These are phyloP conservation scores for Candida cerambycidarum DNA, from an alignment of 805 yeast species.

Conservation along the genomic window DNA sequence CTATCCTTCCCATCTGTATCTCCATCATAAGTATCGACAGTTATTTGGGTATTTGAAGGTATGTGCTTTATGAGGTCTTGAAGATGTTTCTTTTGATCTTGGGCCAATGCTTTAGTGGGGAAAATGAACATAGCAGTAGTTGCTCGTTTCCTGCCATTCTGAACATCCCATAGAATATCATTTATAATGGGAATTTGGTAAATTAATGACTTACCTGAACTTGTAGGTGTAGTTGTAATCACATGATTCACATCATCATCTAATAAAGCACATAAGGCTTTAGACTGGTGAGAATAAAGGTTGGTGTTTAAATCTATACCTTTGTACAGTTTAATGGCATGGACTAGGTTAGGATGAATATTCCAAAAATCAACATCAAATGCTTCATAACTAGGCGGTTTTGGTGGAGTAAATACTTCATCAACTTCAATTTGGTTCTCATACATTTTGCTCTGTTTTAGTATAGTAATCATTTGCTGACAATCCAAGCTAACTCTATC, in stretches of 20 bases:
- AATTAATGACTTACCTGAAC: constrained; percentile 92
- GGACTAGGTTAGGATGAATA: constrained; percentile 48
- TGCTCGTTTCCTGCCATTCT: constrained; percentile 32
- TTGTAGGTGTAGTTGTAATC: constrained; percentile 90
- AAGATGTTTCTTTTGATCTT: constrained; percentile 88
- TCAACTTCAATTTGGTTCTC: constrained; percentile 60
- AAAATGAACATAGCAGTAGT: constrained; percentile 82
- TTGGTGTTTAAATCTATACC: constrained; percentile 42
- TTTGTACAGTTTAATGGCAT: constrained; percentile 49
- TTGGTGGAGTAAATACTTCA: constrained; percentile 46
- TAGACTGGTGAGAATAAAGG: constrained; percentile 80
- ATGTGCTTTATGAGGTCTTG: constrained; percentile 53
- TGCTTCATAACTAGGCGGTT: constrained; percentile 45
- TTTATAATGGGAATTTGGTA: constrained; percentile 83
- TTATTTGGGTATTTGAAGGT: constrained; percentile 41
- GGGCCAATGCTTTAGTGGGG: constrained; percentile 97
- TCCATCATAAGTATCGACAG: constrained; percentile 88
- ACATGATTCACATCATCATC: constrained; percentile 50
- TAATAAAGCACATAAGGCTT: constrained; percentile 63
- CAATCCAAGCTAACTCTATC: constrained; percentile 34
- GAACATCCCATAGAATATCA: constrained; percentile 37
- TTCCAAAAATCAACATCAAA: constrained; percentile 27
- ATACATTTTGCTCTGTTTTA: constrained; percentile 53
- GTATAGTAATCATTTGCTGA: constrained; percentile 46
- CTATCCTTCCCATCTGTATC: constrained; percentile 72